Percentiles rank a stretch among this genome's conserved stretches.
phyloP scores from a whole-genome alignment of 352 stramenopile genomes.

The Phytopythium ostracodes region DNA sequence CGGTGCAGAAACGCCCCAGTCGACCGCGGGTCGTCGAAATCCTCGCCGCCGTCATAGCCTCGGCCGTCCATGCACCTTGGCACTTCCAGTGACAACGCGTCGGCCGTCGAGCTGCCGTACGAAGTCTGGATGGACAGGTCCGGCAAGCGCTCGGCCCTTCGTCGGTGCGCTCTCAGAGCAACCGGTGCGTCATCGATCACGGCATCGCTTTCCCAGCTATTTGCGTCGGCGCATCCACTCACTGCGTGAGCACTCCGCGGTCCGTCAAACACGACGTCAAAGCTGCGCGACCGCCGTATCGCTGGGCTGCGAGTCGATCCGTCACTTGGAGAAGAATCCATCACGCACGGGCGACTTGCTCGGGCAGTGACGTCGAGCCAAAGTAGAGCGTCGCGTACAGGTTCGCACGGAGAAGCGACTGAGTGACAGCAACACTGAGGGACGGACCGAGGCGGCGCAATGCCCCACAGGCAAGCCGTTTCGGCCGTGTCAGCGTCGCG shows the following conservation, averaged over 20 bases:
- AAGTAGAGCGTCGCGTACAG: too few relatives aligned
- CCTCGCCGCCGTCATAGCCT: slow-evolving; percentile 23
- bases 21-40: slow-evolving; percentile 1
- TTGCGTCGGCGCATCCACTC: neutral
- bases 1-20: slow-evolving; percentile 21
- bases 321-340: neutral
- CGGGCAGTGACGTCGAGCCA: neutral
- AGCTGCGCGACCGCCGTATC: slow-evolving; percentile 50
- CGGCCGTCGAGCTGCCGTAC: slow-evolving; percentile 24
- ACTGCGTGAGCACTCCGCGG: neutral
- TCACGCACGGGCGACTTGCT: too few relatives aligned
- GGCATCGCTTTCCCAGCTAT: neutral
- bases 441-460: neutral
- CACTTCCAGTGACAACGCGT: slow-evolving; percentile 43
- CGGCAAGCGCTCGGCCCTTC: slow-evolving; percentile 4
- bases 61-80: slow-evolving; percentile 9
- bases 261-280: slow-evolving; percentile 13
- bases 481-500: neutral
- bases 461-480: neutral
- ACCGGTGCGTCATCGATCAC: neutral
- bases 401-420: neutral
- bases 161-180: neutral
- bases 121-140: slow-evolving; percentile 22
- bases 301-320: neutral
- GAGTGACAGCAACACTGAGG: neutral